Evolutionary conservation across 495 filamentous ascomycete species (phyloP), one percentile per base, ranked within the genome.

Genomic region (Podospora tetraspora): DNA sequence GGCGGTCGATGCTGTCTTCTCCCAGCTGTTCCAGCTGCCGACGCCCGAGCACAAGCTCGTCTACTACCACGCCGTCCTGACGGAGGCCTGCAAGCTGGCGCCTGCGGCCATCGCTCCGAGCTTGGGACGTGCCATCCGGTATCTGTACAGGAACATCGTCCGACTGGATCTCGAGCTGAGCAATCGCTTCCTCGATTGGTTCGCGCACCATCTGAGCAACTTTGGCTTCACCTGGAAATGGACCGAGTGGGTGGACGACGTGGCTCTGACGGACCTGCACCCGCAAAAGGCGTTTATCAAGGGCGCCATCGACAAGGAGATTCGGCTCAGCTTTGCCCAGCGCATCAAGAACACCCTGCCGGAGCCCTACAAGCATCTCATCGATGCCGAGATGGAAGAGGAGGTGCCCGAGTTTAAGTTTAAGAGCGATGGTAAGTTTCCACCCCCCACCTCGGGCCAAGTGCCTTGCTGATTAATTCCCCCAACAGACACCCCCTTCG

Each of bases 161-260:
- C 83, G 84, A 3, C 88, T 98, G 81, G 95, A 99, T 73, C 78
- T 96, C 57, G 96, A 99, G 79, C 80, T 99, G 52, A 85, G 80
- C 67, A 89, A 91, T 76, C 88, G 95, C 19, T 98, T 97, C 79
- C 83, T 96, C 74, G 95, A 98, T 76, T 99, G 95, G 95, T 99
- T 99, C 73, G 85, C 94, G 16, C 96, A 99, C 74, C 95, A 99
- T 81, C 77, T 99, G 71, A 97, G 93, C 78, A 99, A 99, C 80
- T 99, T 98, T 73, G 95, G 96, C 56, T 99, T 98, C 73, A 95
- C 96, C 3, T 99, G 95, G 95, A 98, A 98, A 80, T 99, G 95
- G 95, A 90, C 90, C 22, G 95, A 99, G 80, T 99, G 95, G 95
- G 86, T 91, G 66, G 92, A 96, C 56, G 92, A 98, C 78, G 85